A percentile compares a stretch with the other conserved stretches of the same genome.
Conservation (phyloP, 108 stramenopile species). For the Ochromonas danica region DNA sequence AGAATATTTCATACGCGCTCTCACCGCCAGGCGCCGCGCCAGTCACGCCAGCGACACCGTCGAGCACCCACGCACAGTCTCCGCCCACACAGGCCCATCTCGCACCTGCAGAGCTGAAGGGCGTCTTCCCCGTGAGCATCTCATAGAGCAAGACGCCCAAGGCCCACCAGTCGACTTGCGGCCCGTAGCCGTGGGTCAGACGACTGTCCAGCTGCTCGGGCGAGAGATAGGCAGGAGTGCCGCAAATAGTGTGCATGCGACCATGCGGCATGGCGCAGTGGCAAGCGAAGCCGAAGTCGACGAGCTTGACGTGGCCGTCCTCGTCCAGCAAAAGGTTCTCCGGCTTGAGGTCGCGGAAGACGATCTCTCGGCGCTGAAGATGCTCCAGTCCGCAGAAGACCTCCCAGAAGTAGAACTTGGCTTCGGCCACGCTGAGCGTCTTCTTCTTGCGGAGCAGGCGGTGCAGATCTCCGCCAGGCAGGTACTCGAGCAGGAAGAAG, state of each 20-base stretch:
- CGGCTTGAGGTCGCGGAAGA: constrained; percentile 45
- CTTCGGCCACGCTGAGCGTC: background rate
- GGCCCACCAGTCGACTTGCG: constrained; percentile 51
- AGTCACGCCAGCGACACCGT: too few relatives aligned
- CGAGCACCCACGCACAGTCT: too few relatives aligned
- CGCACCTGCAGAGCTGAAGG: constrained; percentile 14
- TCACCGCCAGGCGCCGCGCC: background rate
- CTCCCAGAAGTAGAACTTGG: constrained; percentile 28
- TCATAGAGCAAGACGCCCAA: constrained; percentile 41
- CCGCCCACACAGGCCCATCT: too few relatives aligned
- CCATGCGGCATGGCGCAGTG: constrained; percentile 23
- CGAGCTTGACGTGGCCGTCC: constrained; percentile 38
- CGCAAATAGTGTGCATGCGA: constrained; percentile 20
- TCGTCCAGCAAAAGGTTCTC: constrained; percentile 47
- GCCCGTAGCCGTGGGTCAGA: constrained; percentile 36
- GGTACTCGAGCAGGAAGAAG: background rate
- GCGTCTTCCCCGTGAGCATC: constrained; percentile 37
- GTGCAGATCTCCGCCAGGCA: constrained; percentile 19
- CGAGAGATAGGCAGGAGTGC: constrained; percentile 35
- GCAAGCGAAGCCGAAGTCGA: constrained; percentile 41
- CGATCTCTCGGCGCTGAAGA: constrained; percentile 8
- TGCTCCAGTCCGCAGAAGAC: constrained; percentile 2
- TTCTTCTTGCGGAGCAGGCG: constrained; percentile 29
- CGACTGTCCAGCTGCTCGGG: constrained; percentile 36
- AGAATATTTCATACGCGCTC: constrained; percentile 20